Evolutionary conservation across 2,329 filamentous ascomycete species (phyloP), one percentile per base, ranked within the genome.

Genomic region (Mycogone perniciosa): DNA sequence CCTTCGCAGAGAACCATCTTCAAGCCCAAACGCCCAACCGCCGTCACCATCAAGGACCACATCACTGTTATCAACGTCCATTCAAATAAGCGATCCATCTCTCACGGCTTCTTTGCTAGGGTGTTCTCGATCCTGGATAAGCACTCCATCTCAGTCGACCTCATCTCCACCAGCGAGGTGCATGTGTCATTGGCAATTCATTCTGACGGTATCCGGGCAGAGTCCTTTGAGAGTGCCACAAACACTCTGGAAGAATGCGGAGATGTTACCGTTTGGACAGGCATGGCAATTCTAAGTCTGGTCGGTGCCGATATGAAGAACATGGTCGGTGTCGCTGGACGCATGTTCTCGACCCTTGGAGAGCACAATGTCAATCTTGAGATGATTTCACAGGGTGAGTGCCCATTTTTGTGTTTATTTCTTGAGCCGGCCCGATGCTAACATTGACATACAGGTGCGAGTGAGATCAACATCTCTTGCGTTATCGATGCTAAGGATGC

Each of bases 401-500:
- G 13, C 9, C 9, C 10, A 31, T 31, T 46, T 39, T 26, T 13
- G 29, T 20, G 8, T 29, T 5, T 46, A 43, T 31, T 26, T 35
- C 31, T 6, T 20, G 20, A 20, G 20, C 20, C 20, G 10, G 33
- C 6, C 0, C 52, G 11, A 33, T 7, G 38, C 51, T 62, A 46
- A 59, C n/a, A 44, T 40, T 20, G 7, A 37, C 4, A 3, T 48
- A 44, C 56, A 95, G 90, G 91, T 62, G 93, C 93, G 29, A 96
- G 91, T 66, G 93, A 99, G 75, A 99, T 99, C 71, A 99, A 97
- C 69, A 99, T 99, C 54, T 96, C 90, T 8, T 99, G 93, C 65
- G 93, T 99, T 42, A 95, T 99, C 66, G 89, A 95, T 62, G 89
- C 89, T 59, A 78, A 85, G 58, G 90, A 97, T 65, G 91, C 93